Base-by-base conservation (phyloP, 2,329 filamentous ascomycete genomes). In the Xylariales sp. region DNA sequence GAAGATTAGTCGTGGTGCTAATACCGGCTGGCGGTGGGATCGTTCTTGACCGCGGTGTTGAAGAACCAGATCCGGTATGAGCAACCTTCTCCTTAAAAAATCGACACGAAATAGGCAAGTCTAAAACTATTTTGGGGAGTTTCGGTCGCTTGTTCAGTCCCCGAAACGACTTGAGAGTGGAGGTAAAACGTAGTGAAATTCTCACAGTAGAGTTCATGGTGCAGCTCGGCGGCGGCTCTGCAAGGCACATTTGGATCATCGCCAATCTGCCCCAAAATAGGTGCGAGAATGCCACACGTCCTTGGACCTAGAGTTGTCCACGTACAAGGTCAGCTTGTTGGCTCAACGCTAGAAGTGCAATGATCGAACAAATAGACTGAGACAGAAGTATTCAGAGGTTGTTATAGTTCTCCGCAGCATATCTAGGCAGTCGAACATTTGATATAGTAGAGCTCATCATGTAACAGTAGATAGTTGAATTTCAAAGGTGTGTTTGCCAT, bases 191-290 rank as follows among this genome's bases (percentile, higher is more conserved):
- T n/a, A n/a, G n/a, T n/a, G n/a, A n/a, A n/a, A n/a, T n/a, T n/a
- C n/a, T n/a, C n/a, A n/a, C n/a, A 70, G 57, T 78, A 78, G 11
- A 78, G 64, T 20, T 74, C 72, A 57, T 78, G 74, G 54, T 79
- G 75, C 21, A 79, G 64, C 51, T 78, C 73, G 45, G 71, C 64
- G 12, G 67, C 66, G 12, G 73, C 74, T 29, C 65, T 65, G 34
- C 39, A 46, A 3, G 46, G 46, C 14, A 31, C 31, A 4, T 39
- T 28, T 5, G 28, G 31, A 22, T 48, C 32, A 20, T 48, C 44
- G 15, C 46, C 41, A 15, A 46, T 61, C 51, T 76, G 70, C 40
- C 72, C 74, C 47, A 76, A 65, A 40, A 78, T 74, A 38, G 78
- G 59, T 48, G 66, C 75, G 34, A 78, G 66, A 49, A 78, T 75